Evolutionary conservation across 2,329 filamentous ascomycete species (phyloP).

Genomic region (Diaporthe sp.): DNA sequence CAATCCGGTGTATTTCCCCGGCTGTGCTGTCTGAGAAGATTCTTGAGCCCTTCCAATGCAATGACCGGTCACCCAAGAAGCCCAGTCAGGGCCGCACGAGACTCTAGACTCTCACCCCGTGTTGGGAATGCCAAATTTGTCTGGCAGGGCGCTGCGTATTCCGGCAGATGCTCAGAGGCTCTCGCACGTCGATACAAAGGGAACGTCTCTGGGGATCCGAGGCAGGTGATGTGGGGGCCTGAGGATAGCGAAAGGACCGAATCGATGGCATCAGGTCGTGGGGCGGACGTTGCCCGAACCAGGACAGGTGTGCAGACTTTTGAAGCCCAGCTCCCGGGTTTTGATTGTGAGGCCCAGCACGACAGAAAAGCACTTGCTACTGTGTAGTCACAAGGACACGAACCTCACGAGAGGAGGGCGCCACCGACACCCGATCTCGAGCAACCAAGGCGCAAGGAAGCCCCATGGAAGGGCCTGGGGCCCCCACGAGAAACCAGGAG

Average conservation of each 20-base stretch:
- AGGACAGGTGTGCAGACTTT: slow-evolving; percentile 16
- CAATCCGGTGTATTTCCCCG: neutral
- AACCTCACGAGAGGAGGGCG: slow-evolving; percentile 25
- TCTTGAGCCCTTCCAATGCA: neutral
- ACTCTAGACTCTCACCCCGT: neutral
- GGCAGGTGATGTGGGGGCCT: slow-evolving; percentile 20
- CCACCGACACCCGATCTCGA: slow-evolving; percentile 19
- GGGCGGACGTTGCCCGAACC: slow-evolving; percentile 25
- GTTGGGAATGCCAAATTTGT: neutral
- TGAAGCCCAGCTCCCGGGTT: neutral
- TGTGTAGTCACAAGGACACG: slow-evolving; percentile 27
- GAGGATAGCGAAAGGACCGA: slow-evolving; percentile 30
- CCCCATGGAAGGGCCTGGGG: neutral
- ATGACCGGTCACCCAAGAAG: neutral
- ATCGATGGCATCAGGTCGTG: slow-evolving; percentile 28
- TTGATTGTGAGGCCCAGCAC: neutral
- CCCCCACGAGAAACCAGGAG: too few relatives aligned
- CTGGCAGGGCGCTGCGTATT: neutral
- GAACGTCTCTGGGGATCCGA: slow-evolving; percentile 26
- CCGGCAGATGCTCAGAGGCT: slow-evolving; percentile 10
- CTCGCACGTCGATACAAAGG: neutral
- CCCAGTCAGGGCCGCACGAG: neutral
- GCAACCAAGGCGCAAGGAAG: neutral
- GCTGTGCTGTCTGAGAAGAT: neutral
- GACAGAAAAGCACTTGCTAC: neutral